These are phyloP conservation scores for Dittrichia graveolens DNA, from an alignment of 129 eudicot genomes.

Conservation along the genomic window DNA sequence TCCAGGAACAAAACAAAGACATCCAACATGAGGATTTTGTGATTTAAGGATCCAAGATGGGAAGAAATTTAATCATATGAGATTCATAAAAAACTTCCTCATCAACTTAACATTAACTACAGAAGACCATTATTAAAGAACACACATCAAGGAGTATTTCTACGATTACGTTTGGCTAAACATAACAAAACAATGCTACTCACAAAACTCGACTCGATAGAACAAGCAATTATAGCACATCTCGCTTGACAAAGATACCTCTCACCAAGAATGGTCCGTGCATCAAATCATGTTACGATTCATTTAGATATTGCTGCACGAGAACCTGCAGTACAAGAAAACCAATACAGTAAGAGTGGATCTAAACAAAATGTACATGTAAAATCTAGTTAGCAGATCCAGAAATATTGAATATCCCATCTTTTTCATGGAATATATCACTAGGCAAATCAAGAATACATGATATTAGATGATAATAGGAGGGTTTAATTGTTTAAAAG, in stretches of 20 bases:
- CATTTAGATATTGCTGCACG: conserved; percentile 44
- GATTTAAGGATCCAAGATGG: conserved; percentile 6
- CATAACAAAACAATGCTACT: conserved; percentile 24
- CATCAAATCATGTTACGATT: conserved; percentile 23
- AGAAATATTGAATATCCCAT: background rate
- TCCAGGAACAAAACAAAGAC: background rate
- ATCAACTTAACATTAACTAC: conserved; percentile 22
- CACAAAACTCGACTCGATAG: conserved; percentile 3
- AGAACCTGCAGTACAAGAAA: conserved; percentile 37
- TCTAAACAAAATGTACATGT: background rate
- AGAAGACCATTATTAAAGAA: conserved; percentile 25
- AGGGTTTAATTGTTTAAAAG: background rate
- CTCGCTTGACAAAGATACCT: conserved; percentile 11
- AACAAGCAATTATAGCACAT: conserved; percentile 2
- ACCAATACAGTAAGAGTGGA: conserved; percentile 5
- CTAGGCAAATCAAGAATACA: background rate
- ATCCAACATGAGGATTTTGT: background rate
- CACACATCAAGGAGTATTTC: conserved; percentile 26
- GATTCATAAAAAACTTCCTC: conserved; percentile 30
- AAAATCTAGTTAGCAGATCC: background rate
- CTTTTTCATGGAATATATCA: background rate
- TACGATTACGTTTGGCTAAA: conserved; percentile 15
- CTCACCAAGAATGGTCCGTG: conserved; percentile 8
- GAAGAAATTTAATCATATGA: conserved; percentile 31
- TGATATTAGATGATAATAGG: background rate